A percentile compares a stretch with the other conserved stretches of the same genome.
These are phyloP conservation scores for Lachnellula suecica DNA, from an alignment of 2,329 filamentous ascomycete genomes.

Conservation along the genomic window DNA sequence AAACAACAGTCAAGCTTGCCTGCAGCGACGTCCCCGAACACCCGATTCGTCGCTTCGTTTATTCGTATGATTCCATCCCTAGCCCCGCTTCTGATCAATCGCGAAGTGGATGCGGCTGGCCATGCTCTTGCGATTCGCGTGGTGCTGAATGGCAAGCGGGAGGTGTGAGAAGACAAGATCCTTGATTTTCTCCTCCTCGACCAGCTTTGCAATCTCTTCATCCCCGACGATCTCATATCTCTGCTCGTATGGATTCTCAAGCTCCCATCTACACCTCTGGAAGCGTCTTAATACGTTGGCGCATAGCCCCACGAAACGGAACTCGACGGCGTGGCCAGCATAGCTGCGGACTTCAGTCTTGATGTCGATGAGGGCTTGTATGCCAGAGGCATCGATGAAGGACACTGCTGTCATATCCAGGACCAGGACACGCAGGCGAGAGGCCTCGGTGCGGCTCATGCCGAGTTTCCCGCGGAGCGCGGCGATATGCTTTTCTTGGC, in stretches of 20 bases:
- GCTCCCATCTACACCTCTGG: conserved; percentile 11
- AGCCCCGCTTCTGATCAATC: neutral
- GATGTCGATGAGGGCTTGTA: neutral
- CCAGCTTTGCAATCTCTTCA: neutral
- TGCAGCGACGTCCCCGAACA: no score
- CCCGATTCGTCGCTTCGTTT: no score
- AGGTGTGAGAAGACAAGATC: conserved; percentile 17
- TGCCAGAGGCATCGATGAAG: conserved; percentile 7
- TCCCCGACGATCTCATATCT: neutral
- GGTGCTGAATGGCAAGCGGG: conserved; percentile 13
- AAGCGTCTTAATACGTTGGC: conserved; percentile 4
- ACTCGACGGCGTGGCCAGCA: conserved; percentile 4
- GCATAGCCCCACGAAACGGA: conserved; percentile 10
- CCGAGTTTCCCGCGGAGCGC: conserved; percentile 9
- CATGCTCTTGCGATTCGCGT: neutral
- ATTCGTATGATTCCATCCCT: no score
- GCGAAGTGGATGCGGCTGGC: neutral
- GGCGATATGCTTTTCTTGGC: conserved; percentile 14
- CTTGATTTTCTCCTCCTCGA: conserved; percentile 1
- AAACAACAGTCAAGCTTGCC: no score
- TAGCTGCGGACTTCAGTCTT: conserved; percentile 7
- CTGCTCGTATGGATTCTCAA: conserved; percentile 14
- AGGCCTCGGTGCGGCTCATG: conserved; percentile 6
- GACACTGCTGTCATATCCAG: conserved; percentile 7
- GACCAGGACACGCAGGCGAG: conserved; percentile 5